These are phyloP conservation scores for Candida smagusa DNA, from an alignment of 1,139 yeast genomes.

Conservation along the genomic window DNA sequence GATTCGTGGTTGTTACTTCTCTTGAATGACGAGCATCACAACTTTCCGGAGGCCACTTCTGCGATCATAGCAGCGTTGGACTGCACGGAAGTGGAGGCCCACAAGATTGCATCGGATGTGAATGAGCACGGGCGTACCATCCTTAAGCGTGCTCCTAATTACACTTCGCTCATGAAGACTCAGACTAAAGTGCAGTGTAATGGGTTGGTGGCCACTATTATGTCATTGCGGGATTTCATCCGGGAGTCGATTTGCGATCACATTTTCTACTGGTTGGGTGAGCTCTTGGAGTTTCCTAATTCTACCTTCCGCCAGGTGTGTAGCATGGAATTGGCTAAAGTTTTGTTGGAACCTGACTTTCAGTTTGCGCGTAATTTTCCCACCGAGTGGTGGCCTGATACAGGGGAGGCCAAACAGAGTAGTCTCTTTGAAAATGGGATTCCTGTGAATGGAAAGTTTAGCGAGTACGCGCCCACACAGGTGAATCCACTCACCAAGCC, in stretches of 20 bases:
- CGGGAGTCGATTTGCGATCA: conserved; percentile 45
- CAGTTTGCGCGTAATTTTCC: conserved; percentile 27
- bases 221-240: conserved; percentile 44
- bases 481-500: conserved; percentile 13
- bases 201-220: conserved; percentile 57
- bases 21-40: conserved; percentile 76
- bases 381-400: conserved; percentile 12
- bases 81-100: conserved; percentile 22
- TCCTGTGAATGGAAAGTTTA: conserved; percentile 23
- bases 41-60: conserved; percentile 44
- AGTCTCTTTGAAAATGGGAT: conserved; percentile 32
- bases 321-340: conserved; percentile 21
- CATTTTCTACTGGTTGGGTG: conserved; percentile 50
- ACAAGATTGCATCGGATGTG: conserved; percentile 32
- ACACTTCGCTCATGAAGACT: conserved; percentile 18
- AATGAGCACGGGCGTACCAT: conserved; percentile 31
- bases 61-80: conserved; percentile 39
- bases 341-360: conserved; percentile 29
- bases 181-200: conserved; percentile 38
- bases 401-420: conserved; percentile 13
- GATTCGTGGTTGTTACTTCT: conserved; percentile 46
- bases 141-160: conserved; percentile 19
- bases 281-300: conserved; percentile 32
- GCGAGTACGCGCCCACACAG: conserved; percentile 20
- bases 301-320: conserved; percentile 23